A percentile compares a stretch with the other conserved stretches of the same genome.
These are phyloP conservation scores for Schizophyllum commune DNA, from an alignment of 1,284 basidiomycete genomes.

Conservation along the genomic window DNA sequence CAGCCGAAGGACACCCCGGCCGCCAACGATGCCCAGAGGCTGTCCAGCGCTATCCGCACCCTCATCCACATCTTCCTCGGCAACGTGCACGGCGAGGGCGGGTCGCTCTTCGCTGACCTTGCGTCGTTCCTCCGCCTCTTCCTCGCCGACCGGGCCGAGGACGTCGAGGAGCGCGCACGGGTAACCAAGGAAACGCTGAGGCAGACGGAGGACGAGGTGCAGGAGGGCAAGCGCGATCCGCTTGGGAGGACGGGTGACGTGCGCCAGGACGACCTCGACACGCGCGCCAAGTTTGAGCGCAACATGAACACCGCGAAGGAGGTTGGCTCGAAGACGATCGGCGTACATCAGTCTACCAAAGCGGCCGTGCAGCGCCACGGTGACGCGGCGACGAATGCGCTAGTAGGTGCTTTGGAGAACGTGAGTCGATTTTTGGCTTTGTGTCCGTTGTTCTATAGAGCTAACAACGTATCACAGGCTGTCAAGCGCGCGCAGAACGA, in stretches of 20 bases:
- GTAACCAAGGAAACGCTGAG: constrained; percentile 43
- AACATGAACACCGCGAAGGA: constrained; percentile 55
- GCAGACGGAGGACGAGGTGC: constrained; percentile 46
- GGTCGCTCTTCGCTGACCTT: constrained; percentile 47
- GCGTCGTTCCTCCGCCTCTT: constrained; percentile 52
- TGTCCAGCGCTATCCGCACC: constrained; percentile 39
- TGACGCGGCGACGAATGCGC: not conserved
- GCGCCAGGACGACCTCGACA: constrained; percentile 32
- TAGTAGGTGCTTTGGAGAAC: not conserved
- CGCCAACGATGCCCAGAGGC: constrained; percentile 32
- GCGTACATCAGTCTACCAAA: constrained; percentile 34
- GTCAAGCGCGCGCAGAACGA: constrained; percentile 43
- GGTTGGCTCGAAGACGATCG: constrained; percentile 47
- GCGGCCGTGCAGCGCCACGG: constrained; percentile 25
- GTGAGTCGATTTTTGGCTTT: not conserved
- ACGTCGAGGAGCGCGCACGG: constrained; percentile 42
- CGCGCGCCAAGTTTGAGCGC: constrained; percentile 47
- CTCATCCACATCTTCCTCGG: constrained; percentile 44
- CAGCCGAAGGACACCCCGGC: too few species aligned
- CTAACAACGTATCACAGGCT: not conserved
- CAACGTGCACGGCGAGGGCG: constrained; percentile 42
- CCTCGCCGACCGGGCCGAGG: constrained; percentile 53
- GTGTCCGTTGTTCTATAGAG: not conserved
- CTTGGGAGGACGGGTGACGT: constrained; percentile 43
- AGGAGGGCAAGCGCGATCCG: constrained; percentile 46